Conservation (phyloP, 2,329 filamentous ascomycete species). For the Claviceps purpurea region DNA sequence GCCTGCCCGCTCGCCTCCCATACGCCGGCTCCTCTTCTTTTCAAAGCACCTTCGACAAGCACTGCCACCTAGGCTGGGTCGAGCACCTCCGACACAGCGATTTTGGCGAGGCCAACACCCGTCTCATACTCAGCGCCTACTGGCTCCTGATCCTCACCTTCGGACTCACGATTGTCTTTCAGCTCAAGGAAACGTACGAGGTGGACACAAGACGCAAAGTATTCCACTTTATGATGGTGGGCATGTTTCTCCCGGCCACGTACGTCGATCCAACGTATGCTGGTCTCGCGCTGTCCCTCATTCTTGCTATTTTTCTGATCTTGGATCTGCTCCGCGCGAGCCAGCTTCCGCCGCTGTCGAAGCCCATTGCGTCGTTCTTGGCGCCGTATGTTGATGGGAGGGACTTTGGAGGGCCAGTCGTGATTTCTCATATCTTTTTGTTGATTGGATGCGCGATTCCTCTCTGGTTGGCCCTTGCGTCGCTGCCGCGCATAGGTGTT, state of each 20-base stretch:
- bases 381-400: conserved; percentile 90
- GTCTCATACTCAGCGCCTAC: conserved; percentile 64
- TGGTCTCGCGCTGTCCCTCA: conserved; percentile 63
- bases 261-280: conserved; percentile 79
- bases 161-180: conserved; percentile 64
- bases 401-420: conserved; percentile 84
- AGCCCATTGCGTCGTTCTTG: conserved; percentile 73
- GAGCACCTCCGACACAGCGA: conserved; percentile 49
- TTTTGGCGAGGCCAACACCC: conserved; percentile 66
- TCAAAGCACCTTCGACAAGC: conserved; percentile 13
- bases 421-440: conserved; percentile 91
- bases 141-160: conserved; percentile 55
- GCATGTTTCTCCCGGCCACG: conserved; percentile 79
- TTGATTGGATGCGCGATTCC: conserved; percentile 91
- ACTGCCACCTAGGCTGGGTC: conserved; percentile 43
- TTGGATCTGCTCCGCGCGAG: conserved; percentile 82
- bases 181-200: conserved; percentile 63
- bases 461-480: conserved; percentile 75
- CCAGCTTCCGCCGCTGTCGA: conserved; percentile 79
- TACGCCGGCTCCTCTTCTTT: conserved; percentile 8
- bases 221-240: conserved; percentile 97
- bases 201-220: conserved; percentile 94
- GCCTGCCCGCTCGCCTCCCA: conserved; percentile 40
- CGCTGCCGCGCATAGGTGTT: conserved; percentile 42
- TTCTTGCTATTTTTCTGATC: conserved; percentile 73